Evolutionary conservation across 176 grass and related monocot genomes (phyloP), one percentile per base, ranked within the genome.

Genomic region (Zoysia pacifica): DNA sequence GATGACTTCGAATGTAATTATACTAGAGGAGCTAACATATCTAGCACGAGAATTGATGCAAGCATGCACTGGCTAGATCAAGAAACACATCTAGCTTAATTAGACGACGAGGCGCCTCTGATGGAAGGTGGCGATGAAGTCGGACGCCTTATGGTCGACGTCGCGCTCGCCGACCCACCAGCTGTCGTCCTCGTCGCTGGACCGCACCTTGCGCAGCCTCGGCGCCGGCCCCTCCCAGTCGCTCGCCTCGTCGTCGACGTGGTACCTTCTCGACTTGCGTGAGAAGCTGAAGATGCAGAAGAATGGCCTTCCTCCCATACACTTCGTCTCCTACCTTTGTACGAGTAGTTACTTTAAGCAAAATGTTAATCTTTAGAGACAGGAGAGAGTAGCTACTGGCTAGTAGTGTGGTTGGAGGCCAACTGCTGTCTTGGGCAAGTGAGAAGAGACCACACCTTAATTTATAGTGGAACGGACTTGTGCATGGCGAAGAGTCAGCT

Each of bases 231-330:
- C 65, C 77, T 89, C 82, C 56, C 81, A 56, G 76, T 88, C 86
- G 76, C 54, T 41, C 10, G 44, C 72, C 63, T 73, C 84, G 71
- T 74, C 82, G 46, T 72, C 89, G 59, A 12, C 87, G 50, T 69
- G 13, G 60, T 85, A 88, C n/a, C 83, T 82, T 70, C 82, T 87
- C 4, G 91, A 82, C 78, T 80, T 90, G 64, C 88, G 75, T 11
- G 87, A 87, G 86, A 93, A 93, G 81, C 88, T 93, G 79, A 93
- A 93, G 60, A 89, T 87, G 78, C 87, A 93, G 43, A 93, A 85
- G 85, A 90, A 84, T 47, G 85, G 87, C 54, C 69, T 93, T 51
- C 87, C 86, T 81, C 91, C 91, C 91, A 93, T 93, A 74, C 87
- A 78, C 85, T 68, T 54, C 18, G 74, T 54, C 38, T 44, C 11